Conservation (phyloP, 2,329 filamentous ascomycete genomes). For the Leptographium procerum region DNA sequence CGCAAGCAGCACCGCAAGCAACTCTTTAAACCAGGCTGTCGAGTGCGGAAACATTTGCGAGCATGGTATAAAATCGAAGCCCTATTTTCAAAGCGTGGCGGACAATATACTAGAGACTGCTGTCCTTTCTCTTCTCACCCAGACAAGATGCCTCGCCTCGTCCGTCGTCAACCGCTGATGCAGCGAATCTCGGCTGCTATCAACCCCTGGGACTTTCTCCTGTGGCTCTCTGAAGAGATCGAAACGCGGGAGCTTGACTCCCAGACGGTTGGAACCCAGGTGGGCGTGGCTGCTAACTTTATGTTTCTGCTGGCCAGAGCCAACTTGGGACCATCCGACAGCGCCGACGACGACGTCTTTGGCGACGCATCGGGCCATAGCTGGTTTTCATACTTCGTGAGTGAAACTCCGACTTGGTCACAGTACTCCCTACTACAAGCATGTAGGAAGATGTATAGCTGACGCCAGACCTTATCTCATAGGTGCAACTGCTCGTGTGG, state of each 20-base stretch:
- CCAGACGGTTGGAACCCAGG: conserved; percentile 59
- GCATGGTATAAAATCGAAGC: not conserved
- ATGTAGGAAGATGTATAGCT: not conserved
- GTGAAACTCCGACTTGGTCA: not conserved
- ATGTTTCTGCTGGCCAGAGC: conserved; percentile 72
- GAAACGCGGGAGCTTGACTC: conserved; percentile 89
- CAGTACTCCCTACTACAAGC: not conserved
- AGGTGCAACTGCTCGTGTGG: conserved; percentile 65
- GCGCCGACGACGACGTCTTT: conserved; percentile 64
- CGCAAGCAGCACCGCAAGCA: not conserved
- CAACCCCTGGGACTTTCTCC: conserved; percentile 78
- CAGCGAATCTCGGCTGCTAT: conserved; percentile 73
- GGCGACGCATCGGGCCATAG: conserved; percentile 36
- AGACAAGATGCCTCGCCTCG: conserved; percentile 61
- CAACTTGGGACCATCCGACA: conserved; percentile 47
- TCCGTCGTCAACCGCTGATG: conserved; percentile 66
- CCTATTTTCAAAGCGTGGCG: not conserved
- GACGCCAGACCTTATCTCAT: conserved; percentile 5
- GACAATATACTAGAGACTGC: not conserved
- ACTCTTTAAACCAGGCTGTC: not conserved
- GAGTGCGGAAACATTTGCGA: not conserved
- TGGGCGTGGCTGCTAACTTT: conserved; percentile 69
- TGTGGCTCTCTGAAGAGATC: conserved; percentile 87
- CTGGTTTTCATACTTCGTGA: conserved; percentile 13
- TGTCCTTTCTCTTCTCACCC: not conserved